Conservation (phyloP, 305 asterid species). For the Solanum hybrid region DNA sequence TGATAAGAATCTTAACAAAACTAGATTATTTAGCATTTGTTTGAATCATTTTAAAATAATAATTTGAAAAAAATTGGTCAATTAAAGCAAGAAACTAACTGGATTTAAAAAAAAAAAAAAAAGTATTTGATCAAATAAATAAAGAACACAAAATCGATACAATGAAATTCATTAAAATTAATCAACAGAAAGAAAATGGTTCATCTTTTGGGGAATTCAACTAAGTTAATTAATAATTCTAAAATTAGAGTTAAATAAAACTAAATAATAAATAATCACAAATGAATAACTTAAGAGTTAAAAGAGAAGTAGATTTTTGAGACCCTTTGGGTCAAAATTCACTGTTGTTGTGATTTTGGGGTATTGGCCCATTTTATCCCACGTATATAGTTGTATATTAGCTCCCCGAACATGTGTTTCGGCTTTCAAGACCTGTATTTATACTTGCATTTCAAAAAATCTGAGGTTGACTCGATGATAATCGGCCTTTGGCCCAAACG, state of each 20-base stretch:
- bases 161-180: no score
- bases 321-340: background rate
- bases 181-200: no score
- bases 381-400: background rate
- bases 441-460: background rate
- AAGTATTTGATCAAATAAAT: no score
- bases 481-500: background rate
- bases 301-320: background rate
- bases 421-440: background rate
- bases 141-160: background rate
- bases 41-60: background rate
- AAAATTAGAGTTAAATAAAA: no score
- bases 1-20: background rate
- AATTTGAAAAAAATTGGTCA: background rate
- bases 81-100: background rate
- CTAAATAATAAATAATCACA: no score
- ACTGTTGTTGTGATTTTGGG: background rate
- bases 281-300: background rate
- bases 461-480: background rate
- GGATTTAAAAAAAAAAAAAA: no score
- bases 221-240: background rate
- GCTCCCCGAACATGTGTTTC: background rate
- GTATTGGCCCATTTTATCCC: background rate
- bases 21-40: no score
- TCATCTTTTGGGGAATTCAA: background rate